Evolutionary conservation across 2,329 filamentous ascomycete species (phyloP).

Genomic region (Exserohilum rostratum): DNA sequence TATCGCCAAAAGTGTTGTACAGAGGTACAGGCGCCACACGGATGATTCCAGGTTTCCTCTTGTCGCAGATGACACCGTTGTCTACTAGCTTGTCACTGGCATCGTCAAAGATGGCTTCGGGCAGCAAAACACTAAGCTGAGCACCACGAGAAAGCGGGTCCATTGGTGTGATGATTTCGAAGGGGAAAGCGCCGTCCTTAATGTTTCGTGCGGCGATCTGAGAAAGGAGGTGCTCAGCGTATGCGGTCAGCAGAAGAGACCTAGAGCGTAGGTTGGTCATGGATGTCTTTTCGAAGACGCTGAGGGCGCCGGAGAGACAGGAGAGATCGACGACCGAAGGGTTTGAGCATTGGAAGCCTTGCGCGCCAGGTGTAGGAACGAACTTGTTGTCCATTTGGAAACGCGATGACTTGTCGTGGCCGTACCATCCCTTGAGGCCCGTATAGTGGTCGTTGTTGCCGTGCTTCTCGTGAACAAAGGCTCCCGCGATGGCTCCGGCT

Average conservation of each 20-base stretch:
- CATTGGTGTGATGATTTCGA: constrained; percentile 68
- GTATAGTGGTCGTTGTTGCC: constrained; percentile 66
- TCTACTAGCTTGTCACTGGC: constrained; percentile 69
- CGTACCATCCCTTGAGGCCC: constrained; percentile 84
- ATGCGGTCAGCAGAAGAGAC: constrained; percentile 74
- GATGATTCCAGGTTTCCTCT: constrained; percentile 84
- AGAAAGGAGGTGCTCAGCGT: constrained; percentile 51
- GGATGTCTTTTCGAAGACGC: constrained; percentile 73
- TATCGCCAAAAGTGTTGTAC: constrained; percentile 81
- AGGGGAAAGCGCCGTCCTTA: constrained; percentile 37
- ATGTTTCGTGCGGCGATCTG: constrained; percentile 30
- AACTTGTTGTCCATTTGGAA: constrained; percentile 87
- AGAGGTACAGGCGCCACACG: constrained; percentile 81
- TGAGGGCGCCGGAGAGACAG: constrained; percentile 73
- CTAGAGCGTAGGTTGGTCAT: constrained; percentile 73
- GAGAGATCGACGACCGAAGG: constrained; percentile 80
- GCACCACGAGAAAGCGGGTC: constrained; percentile 72
- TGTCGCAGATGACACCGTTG: constrained; percentile 76
- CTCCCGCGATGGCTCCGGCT: constrained; percentile 77
- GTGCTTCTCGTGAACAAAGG: constrained; percentile 79
- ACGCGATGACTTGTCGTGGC: constrained; percentile 74
- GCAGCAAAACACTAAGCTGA: constrained; percentile 77
- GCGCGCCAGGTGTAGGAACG: constrained; percentile 75
- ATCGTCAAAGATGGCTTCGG: constrained; percentile 69
- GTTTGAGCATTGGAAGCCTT: constrained; percentile 84